Evolutionary conservation across 331 rosid genomes (phyloP).

Genomic region (Quercus lobata): DNA sequence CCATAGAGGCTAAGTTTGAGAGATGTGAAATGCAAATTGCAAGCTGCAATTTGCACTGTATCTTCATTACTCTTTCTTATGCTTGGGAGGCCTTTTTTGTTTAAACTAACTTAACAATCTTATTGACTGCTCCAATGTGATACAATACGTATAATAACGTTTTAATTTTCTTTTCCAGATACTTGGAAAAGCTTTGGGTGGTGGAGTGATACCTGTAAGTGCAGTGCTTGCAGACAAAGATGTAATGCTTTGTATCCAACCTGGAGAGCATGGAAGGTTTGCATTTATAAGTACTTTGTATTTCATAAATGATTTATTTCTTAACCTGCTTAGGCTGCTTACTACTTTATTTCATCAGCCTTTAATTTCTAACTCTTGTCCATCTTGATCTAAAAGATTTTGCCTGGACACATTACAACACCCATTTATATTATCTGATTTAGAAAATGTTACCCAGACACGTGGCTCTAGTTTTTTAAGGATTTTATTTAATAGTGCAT

Average conservation of each 20-base stretch:
- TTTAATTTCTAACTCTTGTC: constrained; percentile 11
- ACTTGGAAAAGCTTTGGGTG: constrained; percentile 93
- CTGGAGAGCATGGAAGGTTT: constrained; percentile 99
- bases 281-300: constrained; percentile 8
- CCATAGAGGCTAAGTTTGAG: background rate
- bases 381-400: constrained; percentile 5
- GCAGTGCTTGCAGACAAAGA: constrained; percentile 97
- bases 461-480: background rate
- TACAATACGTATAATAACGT: background rate
- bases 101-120: background rate
- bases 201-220: constrained; percentile 94
- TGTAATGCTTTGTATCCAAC: constrained; percentile 87
- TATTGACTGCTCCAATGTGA: background rate
- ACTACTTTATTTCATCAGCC: background rate
- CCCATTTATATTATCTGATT: background rate
- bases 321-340: background rate
- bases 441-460: background rate
- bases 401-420: background rate
- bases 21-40: background rate
- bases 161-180: constrained; percentile 33
- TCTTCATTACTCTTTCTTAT: too few species aligned
- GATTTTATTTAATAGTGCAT: background rate
- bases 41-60: background rate
- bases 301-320: background rate
- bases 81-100: too few species aligned